Conservation (phyloP, 495 filamentous ascomycete genomes). For the Penicillium malachiteum region DNA sequence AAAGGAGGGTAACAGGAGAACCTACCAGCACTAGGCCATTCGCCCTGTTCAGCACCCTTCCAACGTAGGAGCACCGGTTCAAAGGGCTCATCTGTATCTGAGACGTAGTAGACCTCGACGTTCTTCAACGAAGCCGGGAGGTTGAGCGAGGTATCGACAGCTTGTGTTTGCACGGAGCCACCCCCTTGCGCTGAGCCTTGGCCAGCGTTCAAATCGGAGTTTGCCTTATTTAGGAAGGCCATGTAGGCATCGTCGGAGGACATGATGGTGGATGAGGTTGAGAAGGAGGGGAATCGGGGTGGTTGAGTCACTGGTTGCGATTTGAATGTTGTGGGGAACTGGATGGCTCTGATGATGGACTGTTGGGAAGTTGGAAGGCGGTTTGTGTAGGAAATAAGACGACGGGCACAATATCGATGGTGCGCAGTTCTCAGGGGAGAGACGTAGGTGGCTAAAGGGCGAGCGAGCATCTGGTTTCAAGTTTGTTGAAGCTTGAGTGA, state of each 20-base stretch:
- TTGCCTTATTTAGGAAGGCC: conserved; percentile 81
- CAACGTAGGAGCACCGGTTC: conserved; percentile 68
- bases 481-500: conserved; percentile 14
- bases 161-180: conserved; percentile 41
- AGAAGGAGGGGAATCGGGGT: conserved; percentile 16
- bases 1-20: conserved; percentile 5
- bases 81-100: conserved; percentile 84
- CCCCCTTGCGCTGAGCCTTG: conserved; percentile 29
- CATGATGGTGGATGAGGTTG: conserved; percentile 47
- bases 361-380: neutral
- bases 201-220: conserved; percentile 59
- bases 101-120: conserved; percentile 66
- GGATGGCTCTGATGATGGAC: neutral
- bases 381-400: neutral
- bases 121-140: conserved; percentile 59
- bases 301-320: neutral
- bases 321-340: conserved; percentile 10
- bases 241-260: conserved; percentile 78
- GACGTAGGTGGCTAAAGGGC: neutral
- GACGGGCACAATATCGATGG: neutral
- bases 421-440: neutral
- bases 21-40: conserved; percentile 63
- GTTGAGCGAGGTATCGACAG: conserved; percentile 43
- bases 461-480: conserved; percentile 1
- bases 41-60: conserved; percentile 49